Percentiles rank a stretch among this genome's conserved stretches.
Evolutionary conservation across 768 basidiomycete genomes (phyloP).

Genomic region (Collybia sordida): DNA sequence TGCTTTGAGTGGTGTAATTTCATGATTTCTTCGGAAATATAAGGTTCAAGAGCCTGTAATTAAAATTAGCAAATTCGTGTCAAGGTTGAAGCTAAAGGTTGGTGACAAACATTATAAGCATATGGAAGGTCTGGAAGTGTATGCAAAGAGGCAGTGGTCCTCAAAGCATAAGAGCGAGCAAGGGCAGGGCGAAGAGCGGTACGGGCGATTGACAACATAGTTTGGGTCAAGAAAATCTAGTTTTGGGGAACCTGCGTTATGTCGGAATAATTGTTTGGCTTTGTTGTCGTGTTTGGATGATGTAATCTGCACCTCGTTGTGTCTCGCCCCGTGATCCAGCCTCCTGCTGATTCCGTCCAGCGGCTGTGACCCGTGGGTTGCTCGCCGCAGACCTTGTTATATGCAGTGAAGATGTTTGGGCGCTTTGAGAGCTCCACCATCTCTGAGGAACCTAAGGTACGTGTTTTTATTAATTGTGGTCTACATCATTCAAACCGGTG

Average conservation of each 20-base stretch:
- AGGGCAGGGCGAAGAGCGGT: conserved; percentile 41
- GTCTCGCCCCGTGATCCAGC: neutral
- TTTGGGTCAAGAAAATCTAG: conserved; percentile 6
- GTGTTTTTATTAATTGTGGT: too few species aligned
- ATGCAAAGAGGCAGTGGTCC: conserved; percentile 53
- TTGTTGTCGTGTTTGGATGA: conserved; percentile 3
- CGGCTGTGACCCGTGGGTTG: too few species aligned
- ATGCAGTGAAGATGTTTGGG: too few species aligned
- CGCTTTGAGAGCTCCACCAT: too few species aligned
- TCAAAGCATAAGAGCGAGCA: conserved; percentile 42
- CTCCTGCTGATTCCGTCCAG: too few species aligned
- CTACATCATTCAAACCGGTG: too few species aligned
- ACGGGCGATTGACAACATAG: conserved; percentile 53
- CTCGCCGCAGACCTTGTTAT: too few species aligned
- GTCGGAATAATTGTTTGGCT: conserved; percentile 9
- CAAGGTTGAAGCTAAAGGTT: neutral
- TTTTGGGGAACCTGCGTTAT: conserved; percentile 14
- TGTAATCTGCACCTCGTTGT: neutral
- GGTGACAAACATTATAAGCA: conserved; percentile 63
- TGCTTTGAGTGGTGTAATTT: conserved; percentile 90
- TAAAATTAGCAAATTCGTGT: neutral
- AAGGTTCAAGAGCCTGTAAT: conserved; percentile 81
- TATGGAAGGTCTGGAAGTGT: conserved; percentile 82
- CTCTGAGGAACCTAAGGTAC: too few species aligned
- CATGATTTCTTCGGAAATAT: conserved; percentile 93